Percentiles rank a stretch among this genome's conserved stretches.
Evolutionary conservation across 768 basidiomycete genomes (phyloP).

Genomic region (Macrolepiota dolichaula): DNA sequence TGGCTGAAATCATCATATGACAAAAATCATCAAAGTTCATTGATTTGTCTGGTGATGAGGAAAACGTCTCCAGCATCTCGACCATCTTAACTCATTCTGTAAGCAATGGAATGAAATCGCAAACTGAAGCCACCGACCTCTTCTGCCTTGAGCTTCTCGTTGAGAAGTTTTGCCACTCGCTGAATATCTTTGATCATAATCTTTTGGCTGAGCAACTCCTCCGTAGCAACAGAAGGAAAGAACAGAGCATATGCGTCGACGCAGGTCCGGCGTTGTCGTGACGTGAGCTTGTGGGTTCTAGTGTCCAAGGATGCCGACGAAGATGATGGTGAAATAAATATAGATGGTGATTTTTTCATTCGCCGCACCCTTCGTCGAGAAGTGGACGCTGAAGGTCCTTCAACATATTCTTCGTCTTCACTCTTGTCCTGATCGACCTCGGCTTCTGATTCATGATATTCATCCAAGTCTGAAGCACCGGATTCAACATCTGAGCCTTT

Average conservation of each 20-base stretch:
- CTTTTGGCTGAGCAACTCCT: constrained; percentile 45
- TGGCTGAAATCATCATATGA: constrained; percentile 67
- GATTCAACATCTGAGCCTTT: constrained; percentile 9
- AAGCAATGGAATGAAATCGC: neutral
- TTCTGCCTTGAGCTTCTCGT: constrained; percentile 70
- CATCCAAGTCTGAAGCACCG: constrained; percentile 13
- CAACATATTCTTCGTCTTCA: constrained; percentile 22
- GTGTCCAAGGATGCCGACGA: constrained; percentile 3
- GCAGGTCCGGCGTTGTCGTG: constrained; percentile 50
- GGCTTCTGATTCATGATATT: constrained; percentile 24
- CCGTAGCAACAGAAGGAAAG: constrained; percentile 54
- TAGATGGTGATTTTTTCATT: constrained; percentile 1
- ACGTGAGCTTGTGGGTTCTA: constrained; percentile 32
- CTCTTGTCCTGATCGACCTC: constrained; percentile 23
- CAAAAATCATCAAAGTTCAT: constrained; percentile 70
- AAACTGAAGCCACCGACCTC: constrained; percentile 45
- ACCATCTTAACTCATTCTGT: constrained; percentile 45
- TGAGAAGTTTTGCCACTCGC: constrained; percentile 55
- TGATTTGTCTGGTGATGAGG: constrained; percentile 64
- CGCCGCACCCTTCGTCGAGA: constrained; percentile 18
- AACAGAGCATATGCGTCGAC: constrained; percentile 68
- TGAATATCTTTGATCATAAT: constrained; percentile 69
- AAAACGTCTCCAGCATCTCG: constrained; percentile 80
- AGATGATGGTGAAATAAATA: constrained; percentile 8
- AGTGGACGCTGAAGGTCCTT: constrained; percentile 18